Evolutionary conservation across 345 rosid genomes (phyloP).

Genomic region (Hibiscus tridactylites): DNA sequence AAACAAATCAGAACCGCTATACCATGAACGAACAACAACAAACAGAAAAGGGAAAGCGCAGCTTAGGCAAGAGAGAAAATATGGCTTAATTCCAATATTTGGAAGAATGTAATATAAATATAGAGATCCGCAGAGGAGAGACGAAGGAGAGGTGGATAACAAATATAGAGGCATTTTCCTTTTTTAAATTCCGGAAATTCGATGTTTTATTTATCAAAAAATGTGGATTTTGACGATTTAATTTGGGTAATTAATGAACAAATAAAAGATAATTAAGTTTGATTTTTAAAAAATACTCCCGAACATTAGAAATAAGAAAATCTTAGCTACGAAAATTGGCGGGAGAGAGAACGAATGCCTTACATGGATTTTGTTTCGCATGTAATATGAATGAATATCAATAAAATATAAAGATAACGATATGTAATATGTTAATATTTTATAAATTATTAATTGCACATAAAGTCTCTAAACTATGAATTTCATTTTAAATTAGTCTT

Average conservation of each 20-base stretch:
- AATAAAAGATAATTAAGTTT: not conserved
- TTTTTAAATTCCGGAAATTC: not conserved
- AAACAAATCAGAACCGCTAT: conserved; percentile 4
- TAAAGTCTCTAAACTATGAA: no score
- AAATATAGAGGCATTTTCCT: not conserved
- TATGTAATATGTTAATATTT: no score
- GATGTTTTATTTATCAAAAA: not conserved
- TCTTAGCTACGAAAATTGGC: no score
- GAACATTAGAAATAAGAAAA: no score
- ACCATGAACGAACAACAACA: conserved; percentile 48
- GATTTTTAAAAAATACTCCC: no score
- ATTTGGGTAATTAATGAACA: not conserved
- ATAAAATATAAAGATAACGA: no score
- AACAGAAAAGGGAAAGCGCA: not conserved
- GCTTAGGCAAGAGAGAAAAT: not conserved
- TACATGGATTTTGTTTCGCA: no score
- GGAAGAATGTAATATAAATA: not conserved
- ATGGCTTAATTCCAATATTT: not conserved
- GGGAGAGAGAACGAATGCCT: no score
- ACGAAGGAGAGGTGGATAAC: not conserved
- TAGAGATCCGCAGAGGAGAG: not conserved
- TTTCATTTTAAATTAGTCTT: no score
- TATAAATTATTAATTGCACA: no score
- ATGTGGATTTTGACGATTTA: not conserved
- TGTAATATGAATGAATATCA: no score